These are phyloP conservation scores for Trametes villosa DNA, from an alignment of 768 basidiomycete genomes.

Conservation along the genomic window DNA sequence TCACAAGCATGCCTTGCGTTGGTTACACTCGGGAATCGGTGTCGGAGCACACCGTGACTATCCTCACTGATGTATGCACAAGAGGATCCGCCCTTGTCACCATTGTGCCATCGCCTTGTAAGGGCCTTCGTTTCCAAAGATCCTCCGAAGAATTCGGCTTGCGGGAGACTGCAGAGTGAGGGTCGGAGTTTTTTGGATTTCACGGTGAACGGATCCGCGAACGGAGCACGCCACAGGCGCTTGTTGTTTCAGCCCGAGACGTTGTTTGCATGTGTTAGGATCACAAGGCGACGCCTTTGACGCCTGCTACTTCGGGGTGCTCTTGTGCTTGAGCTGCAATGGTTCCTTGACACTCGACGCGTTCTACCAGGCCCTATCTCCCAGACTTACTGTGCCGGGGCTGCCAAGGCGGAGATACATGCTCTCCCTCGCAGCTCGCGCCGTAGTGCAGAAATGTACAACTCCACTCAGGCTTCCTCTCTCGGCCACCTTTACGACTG, in stretches of 20 bases:
- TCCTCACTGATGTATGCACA: no score
- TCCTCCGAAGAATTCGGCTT: no score
- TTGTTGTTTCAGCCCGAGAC: no score
- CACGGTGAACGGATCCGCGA: no score
- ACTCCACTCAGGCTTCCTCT: background rate
- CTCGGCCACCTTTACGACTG: constrained; percentile 8
- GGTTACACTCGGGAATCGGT: background rate
- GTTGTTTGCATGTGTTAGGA: constrained; percentile 16
- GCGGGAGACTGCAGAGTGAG: no score
- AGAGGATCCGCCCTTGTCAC: no score
- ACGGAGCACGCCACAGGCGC: background rate
- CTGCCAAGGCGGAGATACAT: no score
- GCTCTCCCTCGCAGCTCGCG: constrained; percentile 11
- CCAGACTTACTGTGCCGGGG: background rate
- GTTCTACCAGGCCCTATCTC: background rate
- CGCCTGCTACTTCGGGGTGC: constrained; percentile 6
- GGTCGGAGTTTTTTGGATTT: no score
- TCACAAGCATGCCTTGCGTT: background rate
- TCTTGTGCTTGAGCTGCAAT: no score
- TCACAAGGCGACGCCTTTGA: constrained; percentile 15
- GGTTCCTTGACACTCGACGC: background rate
- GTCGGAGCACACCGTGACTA: no score
- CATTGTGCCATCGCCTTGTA: no score
- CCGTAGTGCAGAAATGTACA: constrained; percentile 2
- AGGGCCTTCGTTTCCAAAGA: no score